Base-by-base conservation (phyloP, 345 rosid genomes). In the Eucalyptus paniculata region DNA sequence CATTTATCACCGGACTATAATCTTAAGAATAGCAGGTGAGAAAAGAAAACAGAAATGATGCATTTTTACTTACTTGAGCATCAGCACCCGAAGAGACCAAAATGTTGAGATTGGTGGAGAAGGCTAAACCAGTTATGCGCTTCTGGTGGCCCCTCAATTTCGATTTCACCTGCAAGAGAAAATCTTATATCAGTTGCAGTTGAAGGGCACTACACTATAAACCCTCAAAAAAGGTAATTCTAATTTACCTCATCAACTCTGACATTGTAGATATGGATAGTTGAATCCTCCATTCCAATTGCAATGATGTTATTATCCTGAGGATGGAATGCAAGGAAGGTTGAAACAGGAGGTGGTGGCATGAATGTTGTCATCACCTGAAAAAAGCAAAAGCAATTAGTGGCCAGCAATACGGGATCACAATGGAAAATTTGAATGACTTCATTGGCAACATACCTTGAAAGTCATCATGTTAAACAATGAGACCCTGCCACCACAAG, bases 311-410 rank as follows among this genome's bases (percentile, higher is more conserved):
- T 97, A 90, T 97, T 96, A 90, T 97, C 99, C 91, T 92, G 96
- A 88, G 98, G 98, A 90, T 97, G 96, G 90, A 97, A 97, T 54
- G 99, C 99, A 83, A 97, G 93, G 92, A 94, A 97, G 72, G 99
- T 95, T 86, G 99, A 94, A 51, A 97, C 93, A 4, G 98, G 98
- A n/a, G 98, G 97, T 42, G 98, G 96, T 28, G 95, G 82, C 97
- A 95, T 94, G 96, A 97, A 97, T 67, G 96, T 95, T 89, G 97
- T 95, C 99, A 97, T 96, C 65, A 95, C 96, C 99, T 97, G 92
- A 86, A 87, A 87, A 54, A 45, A 37, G 65, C 69, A 54, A 42
- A 14, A 17, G 28, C 30, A 67, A 51, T 47, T 44, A 88, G 56
- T 26, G 12, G 67, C 40, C 23, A 24, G 40, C 9, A 62, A 86